A percentile compares a stretch with the other conserved stretches of the same genome.
Evolutionary conservation across 2,329 filamentous ascomycete genomes (phyloP).

Genomic region (Aureobasidium melanogenum): DNA sequence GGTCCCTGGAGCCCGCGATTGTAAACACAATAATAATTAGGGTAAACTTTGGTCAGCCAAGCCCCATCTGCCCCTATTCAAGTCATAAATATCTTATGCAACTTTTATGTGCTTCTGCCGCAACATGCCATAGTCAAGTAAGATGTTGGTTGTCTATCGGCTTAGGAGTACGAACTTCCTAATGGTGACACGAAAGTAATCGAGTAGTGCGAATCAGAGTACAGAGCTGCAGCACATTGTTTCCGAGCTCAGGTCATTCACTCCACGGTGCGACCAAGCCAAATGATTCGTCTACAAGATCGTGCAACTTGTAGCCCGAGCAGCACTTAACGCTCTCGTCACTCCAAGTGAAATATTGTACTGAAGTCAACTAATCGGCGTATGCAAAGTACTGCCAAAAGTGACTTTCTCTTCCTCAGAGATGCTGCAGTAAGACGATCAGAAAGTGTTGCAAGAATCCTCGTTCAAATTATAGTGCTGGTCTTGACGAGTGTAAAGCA

Average conservation of each 20-base stretch:
- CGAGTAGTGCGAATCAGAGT: neutral
- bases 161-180: neutral
- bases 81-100: neutral
- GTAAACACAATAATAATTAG: neutral
- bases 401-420: neutral
- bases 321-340: neutral
- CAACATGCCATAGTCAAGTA: neutral
- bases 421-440: neutral
- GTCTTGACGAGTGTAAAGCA: neutral
- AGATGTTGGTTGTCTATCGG: no score
- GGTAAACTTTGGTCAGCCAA: neutral
- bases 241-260: neutral
- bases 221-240: neutral
- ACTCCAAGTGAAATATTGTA: neutral
- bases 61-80: neutral
- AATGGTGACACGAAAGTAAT: neutral
- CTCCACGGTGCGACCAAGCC: neutral
- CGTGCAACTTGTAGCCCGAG: neutral
- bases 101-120: neutral
- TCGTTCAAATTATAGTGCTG: neutral
- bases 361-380: neutral
- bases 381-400: neutral
- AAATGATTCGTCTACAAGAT: neutral
- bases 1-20: neutral
- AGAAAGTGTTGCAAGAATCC: neutral